Evolutionary conservation across 495 filamentous ascomycete species (phyloP), one percentile per base, ranked within the genome.

Genomic region (Podospora conica): DNA sequence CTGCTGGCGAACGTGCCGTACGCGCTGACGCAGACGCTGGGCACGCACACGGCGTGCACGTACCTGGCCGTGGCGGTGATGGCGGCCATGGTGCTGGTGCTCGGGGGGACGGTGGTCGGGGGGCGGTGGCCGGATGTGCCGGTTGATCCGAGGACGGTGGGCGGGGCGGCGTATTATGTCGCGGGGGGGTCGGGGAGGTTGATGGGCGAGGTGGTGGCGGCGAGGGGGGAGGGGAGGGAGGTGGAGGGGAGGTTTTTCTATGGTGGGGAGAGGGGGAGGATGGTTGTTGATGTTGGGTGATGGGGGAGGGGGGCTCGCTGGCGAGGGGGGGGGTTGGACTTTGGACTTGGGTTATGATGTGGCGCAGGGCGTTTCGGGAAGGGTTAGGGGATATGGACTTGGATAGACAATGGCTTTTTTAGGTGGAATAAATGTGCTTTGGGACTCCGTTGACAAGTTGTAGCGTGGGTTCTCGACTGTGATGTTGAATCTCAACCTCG

Each of bases 111-210:
- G n/a, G n/a, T n/a, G n/a, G n/a, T n/a, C n/a, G n/a, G n/a, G n/a
- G n/a, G n/a, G n/a, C n/a, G 57, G 11, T 75, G 75, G 74, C 73
- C 75, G 7, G 59, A 70, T 31, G 66, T 75, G 63, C 74, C 74
- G 2, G 66, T 74, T 11, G 75, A 77, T 60, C 75, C 77, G 7
- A 70, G 71, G 55, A 76, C 71, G 0, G 58, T 79, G 55, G 72
- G 68, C 0, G 77, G 77, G 33, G 68, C 66, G 4, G 69, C 75
- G 65, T 77, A 73, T 55, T 73, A 73, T 48, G 71, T 65, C 11
- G 33, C 24, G 55, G 65, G 60, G 55, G 65, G 60, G 11, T 67
- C 61, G 12, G 55, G 25, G 21, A n/a, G 2, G 21, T 20, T 55
- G 0, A n/a, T 21, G 20, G 22, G 54, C n/a, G 54, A 55, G 18